Conservation (phyloP, 441 rosid genomes). For the Mallotus repandus region DNA sequence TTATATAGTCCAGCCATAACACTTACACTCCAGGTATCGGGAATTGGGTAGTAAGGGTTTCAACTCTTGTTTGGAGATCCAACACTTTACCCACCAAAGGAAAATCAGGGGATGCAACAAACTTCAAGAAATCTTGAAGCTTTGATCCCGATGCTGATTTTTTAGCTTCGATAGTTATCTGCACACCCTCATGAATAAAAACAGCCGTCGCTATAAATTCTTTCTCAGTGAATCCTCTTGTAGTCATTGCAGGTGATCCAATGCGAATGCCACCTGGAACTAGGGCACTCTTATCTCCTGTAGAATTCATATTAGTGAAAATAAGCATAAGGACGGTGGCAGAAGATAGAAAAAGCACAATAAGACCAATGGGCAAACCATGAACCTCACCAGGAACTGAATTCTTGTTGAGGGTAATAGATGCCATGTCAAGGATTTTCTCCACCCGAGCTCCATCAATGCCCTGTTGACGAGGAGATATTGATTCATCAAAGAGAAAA, state of each 20-base stretch:
- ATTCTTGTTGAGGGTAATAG: constrained; percentile 87
- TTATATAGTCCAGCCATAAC: neutral
- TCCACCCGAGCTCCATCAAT: constrained; percentile 31
- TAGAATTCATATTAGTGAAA: neutral
- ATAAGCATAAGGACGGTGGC: neutral
- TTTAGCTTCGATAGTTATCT: constrained; percentile 65
- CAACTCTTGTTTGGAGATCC: constrained; percentile 57
- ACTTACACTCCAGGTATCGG: constrained; percentile 72
- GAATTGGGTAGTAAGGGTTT: constrained; percentile 68
- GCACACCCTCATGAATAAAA: constrained; percentile 80
- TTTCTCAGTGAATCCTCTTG: constrained; percentile 70
- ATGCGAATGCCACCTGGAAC: constrained; percentile 93
- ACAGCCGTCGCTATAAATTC: constrained; percentile 68
- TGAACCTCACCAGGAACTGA: constrained; percentile 70
- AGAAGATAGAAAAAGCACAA: too few species aligned
- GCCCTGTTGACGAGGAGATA: constrained; percentile 11
- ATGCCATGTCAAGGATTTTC: constrained; percentile 92
- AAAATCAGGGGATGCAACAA: constrained; percentile 52
- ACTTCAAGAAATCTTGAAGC: constrained; percentile 77
- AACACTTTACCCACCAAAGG: constrained; percentile 46
- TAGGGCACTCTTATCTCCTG: constrained; percentile 85
- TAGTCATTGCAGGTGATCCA: constrained; percentile 93
- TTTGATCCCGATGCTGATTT: constrained; percentile 52
- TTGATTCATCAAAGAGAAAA: neutral
- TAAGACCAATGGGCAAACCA: neutral